Evolutionary conservation across 345 rosid species (phyloP).

Genomic region (Boechera divaricarpa): DNA sequence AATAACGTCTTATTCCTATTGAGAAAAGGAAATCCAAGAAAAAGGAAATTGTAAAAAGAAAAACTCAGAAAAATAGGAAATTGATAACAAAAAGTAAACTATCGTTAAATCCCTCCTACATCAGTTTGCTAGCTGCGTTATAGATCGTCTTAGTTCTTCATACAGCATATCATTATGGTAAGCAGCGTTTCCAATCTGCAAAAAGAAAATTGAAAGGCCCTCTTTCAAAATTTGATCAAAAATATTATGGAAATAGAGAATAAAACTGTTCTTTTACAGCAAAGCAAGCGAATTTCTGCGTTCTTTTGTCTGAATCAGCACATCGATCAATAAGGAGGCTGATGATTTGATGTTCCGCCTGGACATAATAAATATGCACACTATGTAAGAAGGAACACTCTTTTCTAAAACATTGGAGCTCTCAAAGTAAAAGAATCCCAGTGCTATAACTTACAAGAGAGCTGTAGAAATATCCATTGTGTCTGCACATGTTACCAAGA

Average conservation of each 20-base stretch:
- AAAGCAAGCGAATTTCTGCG: slow-evolving; percentile 95
- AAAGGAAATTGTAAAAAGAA: no score
- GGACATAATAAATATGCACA: slow-evolving; percentile 22
- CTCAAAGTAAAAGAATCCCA: slow-evolving; percentile 1
- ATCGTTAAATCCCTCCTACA: neutral
- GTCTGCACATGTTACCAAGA: slow-evolving; percentile 95
- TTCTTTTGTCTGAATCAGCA: slow-evolving; percentile 90
- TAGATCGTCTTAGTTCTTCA: slow-evolving; percentile 83
- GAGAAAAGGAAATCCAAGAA: no score
- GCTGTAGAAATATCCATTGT: slow-evolving; percentile 80
- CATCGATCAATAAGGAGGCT: slow-evolving; percentile 87
- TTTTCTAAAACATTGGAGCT: slow-evolving; percentile 20
- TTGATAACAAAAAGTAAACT: neutral
- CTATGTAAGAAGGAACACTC: slow-evolving; percentile 34
- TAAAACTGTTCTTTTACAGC: slow-evolving; percentile 58
- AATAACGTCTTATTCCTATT: no score
- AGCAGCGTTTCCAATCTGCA: slow-evolving; percentile 94
- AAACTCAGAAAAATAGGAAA: no score
- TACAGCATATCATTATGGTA: slow-evolving; percentile 85
- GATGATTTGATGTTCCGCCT: slow-evolving; percentile 77
- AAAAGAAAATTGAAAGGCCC: neutral
- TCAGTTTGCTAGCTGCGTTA: slow-evolving; percentile 71
- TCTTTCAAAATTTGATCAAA: slow-evolving; percentile 1
- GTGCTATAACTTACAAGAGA: slow-evolving; percentile 62
- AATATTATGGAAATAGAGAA: neutral